Conservation (phyloP, 1,139 yeast genomes). For the Insectozyma bohioensis region DNA sequence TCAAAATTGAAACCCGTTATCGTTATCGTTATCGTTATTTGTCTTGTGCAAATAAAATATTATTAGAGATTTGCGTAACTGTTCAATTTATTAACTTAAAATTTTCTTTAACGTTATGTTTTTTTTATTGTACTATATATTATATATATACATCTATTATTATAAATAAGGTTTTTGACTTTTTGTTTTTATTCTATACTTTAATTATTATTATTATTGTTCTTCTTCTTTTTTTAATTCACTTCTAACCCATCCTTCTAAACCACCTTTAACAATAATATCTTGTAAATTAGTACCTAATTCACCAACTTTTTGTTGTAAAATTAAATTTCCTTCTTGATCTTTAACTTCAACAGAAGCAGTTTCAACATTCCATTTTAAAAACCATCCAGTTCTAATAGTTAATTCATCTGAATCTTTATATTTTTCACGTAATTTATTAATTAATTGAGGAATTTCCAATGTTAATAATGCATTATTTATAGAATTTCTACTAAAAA, state of each 20-base stretch:
- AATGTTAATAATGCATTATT: constrained; percentile 92
- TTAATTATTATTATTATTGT: too few relatives aligned
- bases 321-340: constrained; percentile 59
- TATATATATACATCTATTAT: too few relatives aligned
- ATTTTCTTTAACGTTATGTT: too few relatives aligned
- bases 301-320: constrained; percentile 90
- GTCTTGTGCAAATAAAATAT: too few relatives aligned
- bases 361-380: constrained; percentile 89
- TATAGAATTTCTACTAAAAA: constrained; percentile 91
- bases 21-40: too few relatives aligned
- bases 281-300: constrained; percentile 94
- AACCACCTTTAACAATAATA: constrained; percentile 93
- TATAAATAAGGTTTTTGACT: too few relatives aligned
- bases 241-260: constrained; percentile 96
- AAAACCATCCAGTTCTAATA: constrained; percentile 90
- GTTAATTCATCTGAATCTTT: constrained; percentile 65
- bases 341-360: constrained; percentile 80
- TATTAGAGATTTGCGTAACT: too few relatives aligned
- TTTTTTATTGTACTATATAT: too few relatives aligned
- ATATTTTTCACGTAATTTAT: constrained; percentile 71
- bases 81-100: too few relatives aligned
- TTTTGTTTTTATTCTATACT: too few relatives aligned
- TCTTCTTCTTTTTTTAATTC: constrained; percentile 43
- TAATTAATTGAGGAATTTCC: constrained; percentile 86
- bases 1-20: too few relatives aligned